Conservation (phyloP, 495 filamentous ascomycete genomes). For the Aspergillus heteromorphus region DNA sequence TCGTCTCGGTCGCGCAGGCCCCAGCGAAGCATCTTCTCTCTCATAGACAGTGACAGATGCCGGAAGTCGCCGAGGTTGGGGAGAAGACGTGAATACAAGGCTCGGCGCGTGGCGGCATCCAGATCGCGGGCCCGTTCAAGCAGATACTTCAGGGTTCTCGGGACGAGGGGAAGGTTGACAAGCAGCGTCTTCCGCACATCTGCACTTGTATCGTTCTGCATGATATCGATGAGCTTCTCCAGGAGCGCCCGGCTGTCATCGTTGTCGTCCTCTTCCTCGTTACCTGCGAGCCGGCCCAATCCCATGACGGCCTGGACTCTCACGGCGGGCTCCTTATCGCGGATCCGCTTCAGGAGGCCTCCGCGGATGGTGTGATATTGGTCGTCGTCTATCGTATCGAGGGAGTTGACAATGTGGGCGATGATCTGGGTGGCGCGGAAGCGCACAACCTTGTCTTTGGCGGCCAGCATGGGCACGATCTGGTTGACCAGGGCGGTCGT, state of each 20-base stretch:
- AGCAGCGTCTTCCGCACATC: constrained; percentile 87
- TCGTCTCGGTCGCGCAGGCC: constrained; percentile 92
- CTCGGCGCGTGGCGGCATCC: constrained; percentile 74
- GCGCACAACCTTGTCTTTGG: constrained; percentile 88
- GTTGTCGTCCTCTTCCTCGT: constrained; percentile 67
- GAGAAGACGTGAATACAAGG: constrained; percentile 81
- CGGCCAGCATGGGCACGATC: constrained; percentile 62
- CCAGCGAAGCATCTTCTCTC: constrained; percentile 94
- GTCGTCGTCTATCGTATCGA: constrained; percentile 86
- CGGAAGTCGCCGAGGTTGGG: constrained; percentile 93
- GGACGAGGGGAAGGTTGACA: constrained; percentile 78
- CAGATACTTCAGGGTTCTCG: constrained; percentile 80
- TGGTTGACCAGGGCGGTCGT: constrained; percentile 65
- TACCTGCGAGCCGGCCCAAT: constrained; percentile 75
- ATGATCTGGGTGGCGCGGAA: constrained; percentile 87
- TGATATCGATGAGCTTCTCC: constrained; percentile 78
- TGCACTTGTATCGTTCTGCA: constrained; percentile 91
- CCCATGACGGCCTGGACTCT: constrained; percentile 92
- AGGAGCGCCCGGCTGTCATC: constrained; percentile 60
- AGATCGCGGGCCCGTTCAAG: constrained; percentile 87
- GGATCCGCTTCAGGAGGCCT: constrained; percentile 73
- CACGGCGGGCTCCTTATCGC: constrained; percentile 89
- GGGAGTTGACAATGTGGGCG: constrained; percentile 80
- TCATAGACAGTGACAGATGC: constrained; percentile 88
- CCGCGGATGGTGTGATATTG: constrained; percentile 73